Evolutionary conservation across 192 early-diverging fungal species (phyloP), one percentile per base, ranked within the genome.

Genomic region (Podila verticillata): DNA sequence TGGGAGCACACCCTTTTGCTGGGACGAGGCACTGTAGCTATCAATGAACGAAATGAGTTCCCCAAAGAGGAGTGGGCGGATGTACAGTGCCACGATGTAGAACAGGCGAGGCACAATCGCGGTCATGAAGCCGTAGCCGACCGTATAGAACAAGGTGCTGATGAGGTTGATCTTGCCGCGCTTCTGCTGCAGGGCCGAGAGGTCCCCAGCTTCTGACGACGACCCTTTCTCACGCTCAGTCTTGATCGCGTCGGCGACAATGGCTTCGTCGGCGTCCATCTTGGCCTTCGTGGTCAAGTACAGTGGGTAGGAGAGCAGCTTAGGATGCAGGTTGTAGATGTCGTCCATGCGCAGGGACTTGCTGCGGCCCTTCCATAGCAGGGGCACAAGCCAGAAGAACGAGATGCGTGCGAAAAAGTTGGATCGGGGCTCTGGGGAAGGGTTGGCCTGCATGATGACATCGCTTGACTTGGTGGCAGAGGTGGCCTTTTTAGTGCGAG

Each of bases 361-460:
- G 13, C 57, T 63, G 44, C 65, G 66, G 19, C 84, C 84, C 19
- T 64, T 59, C 10, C 66, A 48, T n/a, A 85, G 64, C 47, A 85
- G 68, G 0, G 82, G 75, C 28, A 74, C 28, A 28, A 82, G 26
- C 84, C 84, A 85, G 30, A 75, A 75, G 73, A 84, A 85, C 10
- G 69, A 75, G 24, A 85, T 56, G n/a, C 74, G 63, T 1, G 56
- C 47, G 22, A 85, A 74, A 29, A 58, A 83, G 31, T 81, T 83
- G 63, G 75, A 36, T 26, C 36, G 31, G 13, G 72, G 70, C 26
- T 73, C 81, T 4, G 81, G 81, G 0, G 75, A 77, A 9, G 75
- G 72, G 22, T 82, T 82, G 2, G 32, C 10, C 29, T 73, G 70
- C 13, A 48, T 30, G 24, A 59, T 22, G 4, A 26, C 22, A 19